Evolutionary conservation across 495 filamentous ascomycete genomes (phyloP).

Genomic region (Penicillium egyptiacum): DNA sequence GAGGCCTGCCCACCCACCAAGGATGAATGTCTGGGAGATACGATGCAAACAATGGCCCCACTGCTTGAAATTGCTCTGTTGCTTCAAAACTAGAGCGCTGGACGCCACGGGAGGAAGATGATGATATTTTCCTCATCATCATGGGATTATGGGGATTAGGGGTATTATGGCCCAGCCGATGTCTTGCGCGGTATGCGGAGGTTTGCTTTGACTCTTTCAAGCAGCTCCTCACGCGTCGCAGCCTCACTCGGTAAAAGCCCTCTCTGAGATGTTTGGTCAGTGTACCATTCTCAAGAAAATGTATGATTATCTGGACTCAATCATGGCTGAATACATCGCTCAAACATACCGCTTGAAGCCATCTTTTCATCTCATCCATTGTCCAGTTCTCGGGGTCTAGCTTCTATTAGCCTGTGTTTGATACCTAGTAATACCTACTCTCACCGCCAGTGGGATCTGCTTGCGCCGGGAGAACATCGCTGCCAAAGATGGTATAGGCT

Average conservation of each 20-base stretch:
- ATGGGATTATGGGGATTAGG: constrained; percentile 2
- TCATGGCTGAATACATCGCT: background rate
- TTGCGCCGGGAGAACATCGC: constrained; percentile 71
- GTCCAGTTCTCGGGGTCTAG: constrained; percentile 71
- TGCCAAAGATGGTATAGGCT: constrained; percentile 80
- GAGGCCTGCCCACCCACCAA: background rate
- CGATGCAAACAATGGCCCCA: background rate
- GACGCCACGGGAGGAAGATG: background rate
- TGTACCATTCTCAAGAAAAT: background rate
- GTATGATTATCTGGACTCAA: background rate
- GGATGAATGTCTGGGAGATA: background rate
- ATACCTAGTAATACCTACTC: constrained; percentile 6
- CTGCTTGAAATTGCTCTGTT: background rate
- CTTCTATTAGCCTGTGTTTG: constrained; percentile 13
- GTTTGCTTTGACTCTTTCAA: constrained; percentile 80
- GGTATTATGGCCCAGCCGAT: constrained; percentile 11
- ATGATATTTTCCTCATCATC: background rate
- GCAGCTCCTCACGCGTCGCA: constrained; percentile 70
- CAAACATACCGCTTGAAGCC: constrained; percentile 69
- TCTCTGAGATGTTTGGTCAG: constrained; percentile 51
- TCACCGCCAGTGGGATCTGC: constrained; percentile 74
- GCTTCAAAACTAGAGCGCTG: background rate
- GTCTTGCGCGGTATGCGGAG: constrained; percentile 52
- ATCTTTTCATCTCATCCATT: constrained; percentile 66
- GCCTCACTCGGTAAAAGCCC: constrained; percentile 64